These are phyloP conservation scores for Theileria annulata DNA, from an alignment of 169 alveolate genomes.

Conservation along the genomic window DNA sequence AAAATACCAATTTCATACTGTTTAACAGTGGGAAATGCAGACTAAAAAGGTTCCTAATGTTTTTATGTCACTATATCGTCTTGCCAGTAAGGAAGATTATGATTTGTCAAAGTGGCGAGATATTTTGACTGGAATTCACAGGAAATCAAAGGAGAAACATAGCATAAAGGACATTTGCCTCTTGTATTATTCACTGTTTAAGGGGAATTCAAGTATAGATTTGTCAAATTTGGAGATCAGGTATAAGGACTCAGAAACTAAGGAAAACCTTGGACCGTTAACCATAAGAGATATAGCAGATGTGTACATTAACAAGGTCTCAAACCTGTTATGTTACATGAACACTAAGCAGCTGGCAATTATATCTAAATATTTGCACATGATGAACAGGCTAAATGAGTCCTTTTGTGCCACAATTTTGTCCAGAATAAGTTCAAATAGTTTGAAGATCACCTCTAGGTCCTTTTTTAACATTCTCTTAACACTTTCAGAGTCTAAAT, in stretches of 20 bases:
- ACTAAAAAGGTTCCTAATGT: conserved; percentile 20
- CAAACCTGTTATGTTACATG: conserved; percentile 26
- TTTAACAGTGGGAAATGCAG: not conserved
- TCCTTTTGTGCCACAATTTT: conserved; percentile 18
- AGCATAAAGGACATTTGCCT: conserved; percentile 39
- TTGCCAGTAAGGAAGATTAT: conserved; percentile 30
- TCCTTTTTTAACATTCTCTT: conserved; percentile 19
- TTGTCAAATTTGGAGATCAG: conserved; percentile 17
- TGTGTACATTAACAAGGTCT: conserved; percentile 17
- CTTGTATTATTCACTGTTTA: conserved; percentile 26
- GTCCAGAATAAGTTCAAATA: not conserved
- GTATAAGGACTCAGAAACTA: conserved; percentile 1
- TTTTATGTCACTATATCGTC: conserved; percentile 20
- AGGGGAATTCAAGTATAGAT: not conserved
- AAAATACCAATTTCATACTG: not conserved
- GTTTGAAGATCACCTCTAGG: not conserved
- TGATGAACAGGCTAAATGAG: conserved; percentile 15
- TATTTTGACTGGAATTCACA: conserved; percentile 26
- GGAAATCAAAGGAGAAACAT: conserved; percentile 15
- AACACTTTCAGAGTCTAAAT: conserved; percentile 25
- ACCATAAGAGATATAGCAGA: conserved; percentile 36
- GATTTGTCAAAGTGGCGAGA: conserved; percentile 22
- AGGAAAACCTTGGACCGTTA: conserved; percentile 13
- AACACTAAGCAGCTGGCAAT: conserved; percentile 49
- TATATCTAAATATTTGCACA: conserved; percentile 22